A percentile compares a stretch with the other conserved stretches of the same genome.
Evolutionary conservation across 2,329 filamentous ascomycete species (phyloP).

Genomic region (Pseudocercospora musae): DNA sequence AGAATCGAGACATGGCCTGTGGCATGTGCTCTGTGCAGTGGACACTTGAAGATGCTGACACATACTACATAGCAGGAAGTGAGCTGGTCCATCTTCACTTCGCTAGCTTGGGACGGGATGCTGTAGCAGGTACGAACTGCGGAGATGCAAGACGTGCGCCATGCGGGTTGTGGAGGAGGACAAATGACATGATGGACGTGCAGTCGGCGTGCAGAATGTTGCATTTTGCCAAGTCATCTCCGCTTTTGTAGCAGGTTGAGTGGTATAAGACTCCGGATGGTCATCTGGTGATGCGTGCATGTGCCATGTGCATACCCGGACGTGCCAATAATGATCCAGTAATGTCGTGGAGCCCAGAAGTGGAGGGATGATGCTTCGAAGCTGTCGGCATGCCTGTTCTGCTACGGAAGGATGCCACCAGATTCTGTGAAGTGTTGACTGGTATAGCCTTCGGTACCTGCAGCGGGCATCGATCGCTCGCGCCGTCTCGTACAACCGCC

Average conservation of each 20-base stretch:
- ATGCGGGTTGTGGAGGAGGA: slow-evolving; percentile 1
- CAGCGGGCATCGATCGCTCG: not conserved
- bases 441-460: slow-evolving; percentile 1
- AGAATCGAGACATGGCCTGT: not conserved
- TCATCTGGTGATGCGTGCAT: not conserved
- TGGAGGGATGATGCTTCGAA: not conserved
- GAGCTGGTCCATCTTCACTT: slow-evolving; percentile 11
- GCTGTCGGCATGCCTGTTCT: not conserved
- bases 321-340: too few relatives aligned
- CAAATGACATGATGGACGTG: not conserved
- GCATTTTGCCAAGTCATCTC: not conserved
- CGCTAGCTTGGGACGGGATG: slow-evolving; percentile 2
- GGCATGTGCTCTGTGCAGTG: not conserved
- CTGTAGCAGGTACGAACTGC: not conserved
- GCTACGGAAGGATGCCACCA: not conserved
- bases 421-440: not conserved
- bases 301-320: not conserved
- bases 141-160: not conserved
- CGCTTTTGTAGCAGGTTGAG: not conserved
- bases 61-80: not conserved
- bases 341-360: not conserved
- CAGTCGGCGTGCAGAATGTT: not conserved
- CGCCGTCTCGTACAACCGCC: too few relatives aligned
- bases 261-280: not conserved
- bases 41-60: too few relatives aligned